Evolutionary conservation across 2,329 filamentous ascomycete species (phyloP).

Genomic region (Venturia oleaginea): DNA sequence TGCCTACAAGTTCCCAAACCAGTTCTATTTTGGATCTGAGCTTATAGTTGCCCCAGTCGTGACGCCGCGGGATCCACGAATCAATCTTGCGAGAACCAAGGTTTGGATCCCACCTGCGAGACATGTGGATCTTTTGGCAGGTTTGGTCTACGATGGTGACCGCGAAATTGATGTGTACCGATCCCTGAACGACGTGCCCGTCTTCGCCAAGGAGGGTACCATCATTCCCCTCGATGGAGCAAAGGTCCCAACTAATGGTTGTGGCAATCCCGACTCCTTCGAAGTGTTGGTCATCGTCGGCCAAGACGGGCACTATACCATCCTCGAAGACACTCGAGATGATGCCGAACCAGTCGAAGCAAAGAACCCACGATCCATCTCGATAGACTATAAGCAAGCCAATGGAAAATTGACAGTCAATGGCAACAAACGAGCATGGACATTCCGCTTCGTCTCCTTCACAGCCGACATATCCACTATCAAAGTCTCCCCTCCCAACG

Average conservation of each 20-base stretch:
- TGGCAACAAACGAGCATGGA: constrained; percentile 21
- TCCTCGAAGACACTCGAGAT: constrained; percentile 40
- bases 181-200: constrained; percentile 40
- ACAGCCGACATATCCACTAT: neutral
- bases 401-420: constrained; percentile 26
- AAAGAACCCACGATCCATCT: constrained; percentile 11
- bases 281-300: constrained; percentile 41
- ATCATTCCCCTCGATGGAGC: constrained; percentile 48
- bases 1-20: constrained; percentile 48
- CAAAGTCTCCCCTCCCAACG: neutral
- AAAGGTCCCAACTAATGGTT: constrained; percentile 37
- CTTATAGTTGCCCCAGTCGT: constrained; percentile 51
- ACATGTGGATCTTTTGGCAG: constrained; percentile 51
- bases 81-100: constrained; percentile 39
- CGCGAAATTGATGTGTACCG: constrained; percentile 45
- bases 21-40: constrained; percentile 50
- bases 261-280: constrained; percentile 36
- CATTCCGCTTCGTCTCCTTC: constrained; percentile 24
- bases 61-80: constrained; percentile 37
- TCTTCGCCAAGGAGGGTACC: constrained; percentile 47
- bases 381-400: constrained; percentile 30
- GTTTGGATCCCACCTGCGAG: constrained; percentile 49
- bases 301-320: constrained; percentile 38
- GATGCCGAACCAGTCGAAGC: constrained; percentile 24
- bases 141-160: constrained; percentile 48